Evolutionary conservation across 257 asterid genomes (phyloP).

Genomic region (Ligustrum vulgare): DNA sequence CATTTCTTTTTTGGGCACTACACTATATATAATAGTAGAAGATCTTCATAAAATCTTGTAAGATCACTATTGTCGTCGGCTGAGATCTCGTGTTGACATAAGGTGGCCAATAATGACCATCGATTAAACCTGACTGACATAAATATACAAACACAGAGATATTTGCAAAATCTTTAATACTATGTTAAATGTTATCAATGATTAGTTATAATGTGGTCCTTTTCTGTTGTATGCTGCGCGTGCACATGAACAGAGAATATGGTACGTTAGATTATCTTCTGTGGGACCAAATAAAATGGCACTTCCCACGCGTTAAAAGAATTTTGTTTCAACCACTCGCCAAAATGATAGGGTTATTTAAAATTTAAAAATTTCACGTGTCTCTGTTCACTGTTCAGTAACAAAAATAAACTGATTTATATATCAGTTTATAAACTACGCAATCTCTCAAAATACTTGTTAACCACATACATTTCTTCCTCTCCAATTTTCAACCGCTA

Average conservation of each 20-base stretch:
- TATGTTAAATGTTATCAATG: conserved; percentile 24
- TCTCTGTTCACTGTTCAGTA: too few species aligned
- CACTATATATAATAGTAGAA: conserved; percentile 18
- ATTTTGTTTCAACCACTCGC: neutral
- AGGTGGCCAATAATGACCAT: conserved; percentile 15
- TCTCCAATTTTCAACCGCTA: too few species aligned
- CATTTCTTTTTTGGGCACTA: conserved; percentile 15
- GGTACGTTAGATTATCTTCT: conserved; percentile 23
- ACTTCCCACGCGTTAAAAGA: neutral
- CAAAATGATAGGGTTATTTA: neutral
- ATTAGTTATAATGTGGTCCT: conserved; percentile 35
- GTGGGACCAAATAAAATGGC: conserved; percentile 12
- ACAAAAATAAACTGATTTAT: too few species aligned
- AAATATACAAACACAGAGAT: conserved; percentile 13
- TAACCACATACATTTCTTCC: too few species aligned
- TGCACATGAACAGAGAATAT: conserved; percentile 37
- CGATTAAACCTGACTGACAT: neutral
- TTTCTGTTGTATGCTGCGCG: conserved; percentile 27
- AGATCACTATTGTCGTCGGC: conserved; percentile 21
- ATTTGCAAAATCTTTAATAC: conserved; percentile 25
- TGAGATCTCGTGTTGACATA: conserved; percentile 3
- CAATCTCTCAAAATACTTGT: too few species aligned
- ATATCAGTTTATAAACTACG: too few species aligned
- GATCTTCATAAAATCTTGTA: conserved; percentile 29
- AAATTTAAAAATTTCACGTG: too few species aligned